A percentile compares a stretch with the other conserved stretches of the same genome.
phyloP scores from a whole-genome alignment of 2,329 filamentous ascomycete genomes.

The Beauveria brongniartii region DNA sequence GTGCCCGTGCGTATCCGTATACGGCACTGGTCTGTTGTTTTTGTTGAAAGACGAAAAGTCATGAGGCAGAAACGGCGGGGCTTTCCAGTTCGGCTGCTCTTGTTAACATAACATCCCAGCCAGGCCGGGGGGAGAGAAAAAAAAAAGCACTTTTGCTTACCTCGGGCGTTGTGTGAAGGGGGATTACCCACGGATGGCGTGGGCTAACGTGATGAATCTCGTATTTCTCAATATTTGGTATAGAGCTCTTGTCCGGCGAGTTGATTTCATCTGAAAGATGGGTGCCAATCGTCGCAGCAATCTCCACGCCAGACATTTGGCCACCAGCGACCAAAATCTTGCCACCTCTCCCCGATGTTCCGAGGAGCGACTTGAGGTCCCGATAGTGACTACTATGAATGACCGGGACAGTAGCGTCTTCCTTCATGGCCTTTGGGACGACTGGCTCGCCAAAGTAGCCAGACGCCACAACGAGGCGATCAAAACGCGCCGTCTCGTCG shows the following conservation, averaged over 20 bases:
- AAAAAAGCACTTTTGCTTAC: conserved; percentile 23
- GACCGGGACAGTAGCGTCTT: conserved; percentile 35
- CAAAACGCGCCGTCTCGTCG: conserved; percentile 46
- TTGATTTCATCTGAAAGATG: conserved; percentile 59
- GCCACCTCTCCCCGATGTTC: conserved; percentile 31
- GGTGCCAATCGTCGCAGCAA: conserved; percentile 61
- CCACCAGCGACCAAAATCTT: conserved; percentile 71
- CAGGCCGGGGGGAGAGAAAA: too few species aligned
- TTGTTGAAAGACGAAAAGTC: conserved; percentile 68
- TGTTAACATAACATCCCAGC: conserved; percentile 23
- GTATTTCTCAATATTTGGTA: conserved; percentile 40
- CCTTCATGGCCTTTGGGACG: conserved; percentile 36
- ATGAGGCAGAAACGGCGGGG: conserved; percentile 60
- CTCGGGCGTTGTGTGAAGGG: conserved; percentile 46
- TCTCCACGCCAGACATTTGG: conserved; percentile 76
- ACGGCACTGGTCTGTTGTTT: conserved; percentile 47
- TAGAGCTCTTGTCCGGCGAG: conserved; percentile 35
- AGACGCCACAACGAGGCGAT: conserved; percentile 63
- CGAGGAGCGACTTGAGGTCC: conserved; percentile 41
- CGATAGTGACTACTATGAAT: conserved; percentile 64
- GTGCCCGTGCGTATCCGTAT: conserved; percentile 57
- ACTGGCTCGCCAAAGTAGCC: conserved; percentile 65
- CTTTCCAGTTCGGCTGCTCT: conserved; percentile 36
- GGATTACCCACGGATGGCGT: conserved; percentile 64
- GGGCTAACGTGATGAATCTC: conserved; percentile 62